Conservation (phyloP, 2,329 filamentous ascomycete genomes). For the Clonostachys sp. region DNA sequence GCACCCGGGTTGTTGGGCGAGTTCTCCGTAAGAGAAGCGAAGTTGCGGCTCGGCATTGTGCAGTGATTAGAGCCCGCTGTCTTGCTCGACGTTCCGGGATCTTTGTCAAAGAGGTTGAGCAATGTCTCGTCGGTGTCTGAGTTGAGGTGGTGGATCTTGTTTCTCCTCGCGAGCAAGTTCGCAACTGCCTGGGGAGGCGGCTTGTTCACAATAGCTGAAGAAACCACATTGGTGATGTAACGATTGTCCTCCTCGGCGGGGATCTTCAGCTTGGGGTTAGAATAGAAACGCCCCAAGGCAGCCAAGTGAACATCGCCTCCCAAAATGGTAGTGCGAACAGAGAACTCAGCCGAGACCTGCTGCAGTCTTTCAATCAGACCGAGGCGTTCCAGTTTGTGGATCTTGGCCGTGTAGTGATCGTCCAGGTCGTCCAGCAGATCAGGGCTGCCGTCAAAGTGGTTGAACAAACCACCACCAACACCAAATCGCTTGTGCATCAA, state of each 20-base stretch:
- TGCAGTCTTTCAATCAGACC: conserved; percentile 78
- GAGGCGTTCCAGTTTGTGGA: conserved; percentile 85
- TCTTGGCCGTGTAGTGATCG: conserved; percentile 90
- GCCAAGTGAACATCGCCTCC: conserved; percentile 92
- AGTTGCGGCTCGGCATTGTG: conserved; percentile 91
- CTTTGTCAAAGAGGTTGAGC: conserved; percentile 85
- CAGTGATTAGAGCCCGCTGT: conserved; percentile 72
- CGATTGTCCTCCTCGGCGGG: conserved; percentile 79
- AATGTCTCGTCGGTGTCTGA: conserved; percentile 84
- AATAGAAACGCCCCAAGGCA: conserved; percentile 91
- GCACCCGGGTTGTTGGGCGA: conserved; percentile 46
- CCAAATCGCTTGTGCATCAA: conserved; percentile 89
- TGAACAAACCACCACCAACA: conserved; percentile 79
- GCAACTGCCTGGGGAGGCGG: conserved; percentile 84
- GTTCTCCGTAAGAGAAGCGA: conserved; percentile 86
- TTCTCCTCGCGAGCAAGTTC: conserved; percentile 84
- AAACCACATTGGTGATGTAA: conserved; percentile 93
- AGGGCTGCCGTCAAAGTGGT: conserved; percentile 88
- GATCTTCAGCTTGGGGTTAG: conserved; percentile 74
- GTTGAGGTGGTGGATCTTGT: conserved; percentile 72
- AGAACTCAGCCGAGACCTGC: conserved; percentile 77
- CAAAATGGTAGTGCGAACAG: conserved; percentile 84
- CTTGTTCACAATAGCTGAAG: conserved; percentile 93
- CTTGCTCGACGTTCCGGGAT: conserved; percentile 75
- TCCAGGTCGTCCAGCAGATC: conserved; percentile 91